Evolutionary conservation across 768 basidiomycete genomes (phyloP), one percentile per base, ranked within the genome.

Genomic region (Boletus insuetus): DNA sequence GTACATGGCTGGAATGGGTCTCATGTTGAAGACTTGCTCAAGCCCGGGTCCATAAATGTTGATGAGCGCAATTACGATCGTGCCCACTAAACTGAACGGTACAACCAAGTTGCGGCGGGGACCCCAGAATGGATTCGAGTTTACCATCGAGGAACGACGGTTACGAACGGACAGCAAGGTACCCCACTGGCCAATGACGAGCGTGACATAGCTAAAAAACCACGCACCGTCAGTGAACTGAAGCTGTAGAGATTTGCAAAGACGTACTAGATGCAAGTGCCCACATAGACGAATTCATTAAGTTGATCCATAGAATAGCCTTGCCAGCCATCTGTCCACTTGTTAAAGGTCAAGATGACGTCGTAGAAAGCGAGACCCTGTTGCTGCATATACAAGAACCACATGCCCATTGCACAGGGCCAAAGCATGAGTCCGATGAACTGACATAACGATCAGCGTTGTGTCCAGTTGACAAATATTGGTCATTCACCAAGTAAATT

Each of bases 371-470:
- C 24, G 29, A 77, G 72, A 10, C 67, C 65, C 6, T 74, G 67
- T n/a, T 61, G 64, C 13, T 54, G 40, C 73, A 76, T 74, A 54
- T 73, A 78, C 43, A 75, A 58, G 63, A 70, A 73, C 71, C 71
- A 75, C 69, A 75, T 69, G 53, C 60, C 63, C 75, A 78, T 76
- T 1, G 71, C 74, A 40, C 73, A 74, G 1, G 73, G 75, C 77
- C 76, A 77, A 51, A 77, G 58, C 74, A 77, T 75, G 20, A 77
- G 63, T 4, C 77, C 76, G 20, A 73, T 74, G 58, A 78, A 75
- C 73, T 76, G 40, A 22, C 24, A n/a, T 17, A 38, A 31, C 40
- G 47, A 50, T 49, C 45, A 62, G 57, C 46, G 4, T 9, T 20
- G 13, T 37, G 43, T 14, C 40, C 26, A 24, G 19, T 39, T 6